Evolutionary conservation across 2,329 filamentous ascomycete genomes (phyloP).

Genomic region (Calcarisporium arbuscula): DNA sequence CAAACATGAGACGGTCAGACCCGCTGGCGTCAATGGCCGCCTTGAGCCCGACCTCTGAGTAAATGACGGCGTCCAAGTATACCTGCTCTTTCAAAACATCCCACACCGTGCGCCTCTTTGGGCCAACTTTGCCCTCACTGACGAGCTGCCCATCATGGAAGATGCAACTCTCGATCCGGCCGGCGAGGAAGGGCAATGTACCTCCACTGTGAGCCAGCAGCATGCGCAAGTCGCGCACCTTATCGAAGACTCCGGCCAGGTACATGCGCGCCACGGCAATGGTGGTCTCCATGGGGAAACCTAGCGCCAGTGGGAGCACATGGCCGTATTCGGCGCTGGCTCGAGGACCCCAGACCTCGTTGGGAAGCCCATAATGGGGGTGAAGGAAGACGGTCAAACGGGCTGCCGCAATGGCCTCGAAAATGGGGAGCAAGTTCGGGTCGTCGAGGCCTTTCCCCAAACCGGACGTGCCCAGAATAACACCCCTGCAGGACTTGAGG

Average conservation of each 20-base stretch:
- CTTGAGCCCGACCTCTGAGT: conserved; percentile 66
- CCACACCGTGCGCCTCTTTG: conserved; percentile 45
- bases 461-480: conserved; percentile 82
- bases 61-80: conserved; percentile 82
- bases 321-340: conserved; percentile 70
- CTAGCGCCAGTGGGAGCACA: conserved; percentile 76
- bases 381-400: conserved; percentile 73
- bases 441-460: conserved; percentile 79
- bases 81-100: conserved; percentile 63
- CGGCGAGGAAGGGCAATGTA: conserved; percentile 81
- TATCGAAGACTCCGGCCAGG: conserved; percentile 78
- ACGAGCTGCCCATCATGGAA: conserved; percentile 73
- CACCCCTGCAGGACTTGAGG: conserved; percentile 68
- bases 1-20: conserved; percentile 68
- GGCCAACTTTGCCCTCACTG: conserved; percentile 49
- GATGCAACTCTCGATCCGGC: conserved; percentile 82
- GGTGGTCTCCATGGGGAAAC: conserved; percentile 89
- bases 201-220: conserved; percentile 85
- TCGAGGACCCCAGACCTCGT: conserved; percentile 70
- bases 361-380: conserved; percentile 84
- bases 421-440: conserved; percentile 62
- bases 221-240: conserved; percentile 61
- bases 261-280: conserved; percentile 86
- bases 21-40: conserved; percentile 65
- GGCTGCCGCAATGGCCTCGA: conserved; percentile 59